Percentiles rank a stretch among this genome's conserved stretches.
Conservation (phyloP, 192 early-diverging fungal genomes). For the Backusella sp. region DNA sequence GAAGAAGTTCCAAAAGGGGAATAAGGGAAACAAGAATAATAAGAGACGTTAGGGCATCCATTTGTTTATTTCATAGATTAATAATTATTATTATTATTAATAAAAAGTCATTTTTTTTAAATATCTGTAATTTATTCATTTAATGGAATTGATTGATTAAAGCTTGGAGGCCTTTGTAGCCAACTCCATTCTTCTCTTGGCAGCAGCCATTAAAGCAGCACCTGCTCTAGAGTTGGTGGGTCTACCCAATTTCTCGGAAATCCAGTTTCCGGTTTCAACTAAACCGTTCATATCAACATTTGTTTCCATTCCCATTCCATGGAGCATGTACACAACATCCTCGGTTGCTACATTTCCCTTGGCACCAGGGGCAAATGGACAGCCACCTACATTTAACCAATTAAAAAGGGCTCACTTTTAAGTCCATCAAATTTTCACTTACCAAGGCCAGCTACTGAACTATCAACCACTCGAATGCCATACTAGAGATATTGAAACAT, state of each 20-base stretch:
- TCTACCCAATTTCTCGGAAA: constrained; percentile 76
- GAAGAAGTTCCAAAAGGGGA: constrained; percentile 11
- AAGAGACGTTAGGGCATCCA: constrained; percentile 3
- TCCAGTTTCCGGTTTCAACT: constrained; percentile 81
- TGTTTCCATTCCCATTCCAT: constrained; percentile 81
- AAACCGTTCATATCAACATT: constrained; percentile 75
- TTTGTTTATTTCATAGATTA: constrained; percentile 10
- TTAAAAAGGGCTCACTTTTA: neutral
- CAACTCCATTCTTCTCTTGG: constrained; percentile 2
- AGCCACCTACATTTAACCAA: constrained; percentile 63
- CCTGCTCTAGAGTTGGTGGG: constrained; percentile 60
- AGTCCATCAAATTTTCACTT: neutral
- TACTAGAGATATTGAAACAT: constrained; percentile 38
- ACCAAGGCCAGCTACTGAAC: constrained; percentile 89
- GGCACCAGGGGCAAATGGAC: constrained; percentile 95
- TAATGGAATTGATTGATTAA: neutral
- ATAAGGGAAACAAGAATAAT: neutral
- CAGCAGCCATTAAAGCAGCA: constrained; percentile 39
- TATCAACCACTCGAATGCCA: constrained; percentile 92
- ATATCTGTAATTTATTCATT: neutral
- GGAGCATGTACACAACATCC: constrained; percentile 92
- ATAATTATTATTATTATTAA: neutral
- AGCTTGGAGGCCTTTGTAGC: neutral
- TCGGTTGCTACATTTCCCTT: constrained; percentile 97
- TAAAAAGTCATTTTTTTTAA: neutral